Evolutionary conservation across 2,329 filamentous ascomycete species (phyloP).

Genomic region (Aspergillus puulaauensis): DNA sequence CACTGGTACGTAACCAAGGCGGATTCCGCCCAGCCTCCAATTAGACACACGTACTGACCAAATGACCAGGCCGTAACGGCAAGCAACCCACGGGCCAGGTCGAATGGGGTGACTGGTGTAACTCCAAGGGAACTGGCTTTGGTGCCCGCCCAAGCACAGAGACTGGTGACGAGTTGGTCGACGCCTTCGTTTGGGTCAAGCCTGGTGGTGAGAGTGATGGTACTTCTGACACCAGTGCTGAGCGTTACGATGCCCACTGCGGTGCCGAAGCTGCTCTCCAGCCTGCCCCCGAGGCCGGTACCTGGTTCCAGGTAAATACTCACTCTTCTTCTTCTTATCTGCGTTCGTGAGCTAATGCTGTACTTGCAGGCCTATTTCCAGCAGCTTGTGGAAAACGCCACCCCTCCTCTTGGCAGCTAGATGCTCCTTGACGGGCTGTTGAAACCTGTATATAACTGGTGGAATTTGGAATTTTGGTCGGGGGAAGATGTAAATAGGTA

Average conservation of each 20-base stretch:
- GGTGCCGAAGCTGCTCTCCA: slow-evolving; percentile 55
- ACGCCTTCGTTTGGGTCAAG: slow-evolving; percentile 72
- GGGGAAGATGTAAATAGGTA: too few species aligned
- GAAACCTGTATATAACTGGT: too few species aligned
- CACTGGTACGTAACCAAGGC: slow-evolving; percentile 38
- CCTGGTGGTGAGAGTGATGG: slow-evolving; percentile 60
- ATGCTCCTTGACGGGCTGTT: too few species aligned
- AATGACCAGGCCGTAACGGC: slow-evolving; percentile 55
- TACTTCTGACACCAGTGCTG: slow-evolving; percentile 49
- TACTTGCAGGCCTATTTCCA: slow-evolving; percentile 27
- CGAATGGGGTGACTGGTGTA: slow-evolving; percentile 68
- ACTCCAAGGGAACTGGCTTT: slow-evolving; percentile 63
- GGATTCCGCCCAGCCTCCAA: not conserved
- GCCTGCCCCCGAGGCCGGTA: slow-evolving; percentile 68
- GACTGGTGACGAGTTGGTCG: slow-evolving; percentile 59
- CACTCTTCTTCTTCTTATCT: slow-evolving; percentile 25
- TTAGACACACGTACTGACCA: not conserved
- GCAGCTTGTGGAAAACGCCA: slow-evolving; percentile 29
- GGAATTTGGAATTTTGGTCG: too few species aligned
- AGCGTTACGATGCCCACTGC: slow-evolving; percentile 57
- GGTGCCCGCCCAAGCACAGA: slow-evolving; percentile 63
- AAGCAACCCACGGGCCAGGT: slow-evolving; percentile 58
- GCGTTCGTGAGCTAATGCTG: not conserved
- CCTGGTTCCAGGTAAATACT: slow-evolving; percentile 59
- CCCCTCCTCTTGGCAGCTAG: slow-evolving; percentile 20